Base-by-base conservation (phyloP, 2,329 filamentous ascomycete genomes). In the Penicillium nordicum region DNA sequence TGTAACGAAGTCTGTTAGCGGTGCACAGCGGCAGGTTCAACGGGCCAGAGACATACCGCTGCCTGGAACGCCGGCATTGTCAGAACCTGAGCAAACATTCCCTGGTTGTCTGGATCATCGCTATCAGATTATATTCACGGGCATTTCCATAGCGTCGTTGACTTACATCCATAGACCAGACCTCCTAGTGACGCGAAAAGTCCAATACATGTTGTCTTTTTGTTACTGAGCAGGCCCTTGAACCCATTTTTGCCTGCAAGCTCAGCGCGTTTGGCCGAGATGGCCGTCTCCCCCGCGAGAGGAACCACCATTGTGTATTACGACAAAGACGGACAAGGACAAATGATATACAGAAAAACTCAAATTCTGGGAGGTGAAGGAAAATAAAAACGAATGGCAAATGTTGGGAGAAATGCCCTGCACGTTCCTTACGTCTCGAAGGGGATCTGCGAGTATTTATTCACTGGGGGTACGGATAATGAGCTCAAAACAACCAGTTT, bases 81-180 rank as follows among this genome's bases (percentile, higher is more conserved):
- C 53, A 84, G 64, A 23, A 92, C 83, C 25, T 88, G 88, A n/a
- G 84, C 84, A 74, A 90, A 89, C 74, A 90, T 87, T 63, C 88
- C 88, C 69, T 90, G 86, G 67, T 91, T 90, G 74, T 90, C 68
- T 71, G 29, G 2, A 29, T n/a, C 8, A 37, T 18, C 1, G 4
- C 12, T 5, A 27, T 61, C 11, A 57, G 41, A 9, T 38, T 25
- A 8, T 5, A 25, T 59, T 27, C 57, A 37, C 18, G 14, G 30
- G 4, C 12, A 8, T 21, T 40, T 8, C 4, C 2, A 8, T 10
- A 14, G 21, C 18, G 12, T 14, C 16, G 1, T 30, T 5, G 5
- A 65, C 69, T 46, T 58, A 71, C 69, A 91, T 21, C 88, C 87
- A 69, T 89, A 85, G 29, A 82, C 74, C 21, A 82, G 68, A 50